Evolutionary conservation across 2,329 filamentous ascomycete species (phyloP).

Genomic region (Coleophoma cylindrospora): DNA sequence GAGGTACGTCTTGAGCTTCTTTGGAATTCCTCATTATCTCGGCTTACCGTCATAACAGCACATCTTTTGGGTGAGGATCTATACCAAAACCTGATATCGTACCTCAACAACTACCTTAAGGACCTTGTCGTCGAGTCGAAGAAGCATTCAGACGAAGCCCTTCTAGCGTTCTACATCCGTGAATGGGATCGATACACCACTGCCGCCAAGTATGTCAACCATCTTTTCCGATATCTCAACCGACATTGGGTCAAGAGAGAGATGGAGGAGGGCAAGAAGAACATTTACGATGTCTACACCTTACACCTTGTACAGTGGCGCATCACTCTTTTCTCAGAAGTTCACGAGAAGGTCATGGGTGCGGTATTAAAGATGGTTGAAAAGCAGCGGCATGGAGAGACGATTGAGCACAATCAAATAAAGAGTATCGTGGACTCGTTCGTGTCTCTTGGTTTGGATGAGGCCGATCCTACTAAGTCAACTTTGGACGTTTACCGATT

Average conservation of each 20-base stretch:
- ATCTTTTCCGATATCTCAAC: slow-evolving; percentile 93
- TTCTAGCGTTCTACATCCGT: slow-evolving; percentile 88
- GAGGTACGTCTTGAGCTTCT: slow-evolving; percentile 48
- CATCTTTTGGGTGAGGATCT: slow-evolving; percentile 94
- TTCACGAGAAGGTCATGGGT: slow-evolving; percentile 87
- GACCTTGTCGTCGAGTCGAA: slow-evolving; percentile 66
- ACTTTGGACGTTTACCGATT: slow-evolving; percentile 92
- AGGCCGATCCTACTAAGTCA: slow-evolving; percentile 86
- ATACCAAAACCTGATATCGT: slow-evolving; percentile 85
- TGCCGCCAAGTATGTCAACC: slow-evolving; percentile 95
- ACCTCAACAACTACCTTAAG: slow-evolving; percentile 74
- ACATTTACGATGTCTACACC: slow-evolving; percentile 97
- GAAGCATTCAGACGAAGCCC: slow-evolving; percentile 80
- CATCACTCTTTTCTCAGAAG: slow-evolving; percentile 78
- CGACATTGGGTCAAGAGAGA: slow-evolving; percentile 98
- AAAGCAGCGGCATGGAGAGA: slow-evolving; percentile 95
- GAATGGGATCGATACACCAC: slow-evolving; percentile 96
- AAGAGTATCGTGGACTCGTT: slow-evolving; percentile 97
- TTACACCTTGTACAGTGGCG: slow-evolving; percentile 95
- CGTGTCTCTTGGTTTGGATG: slow-evolving; percentile 89
- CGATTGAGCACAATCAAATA: slow-evolving; percentile 94
- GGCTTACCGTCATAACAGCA: slow-evolving; percentile 45
- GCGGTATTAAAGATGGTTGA: slow-evolving; percentile 93
- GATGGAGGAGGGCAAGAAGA: slow-evolving; percentile 98
- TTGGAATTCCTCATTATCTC: slow-evolving; percentile 3